A percentile compares a stretch with the other conserved stretches of the same genome.
Evolutionary conservation across 192 early-diverging fungal species (phyloP).

Genomic region (Coemansia sp.): DNA sequence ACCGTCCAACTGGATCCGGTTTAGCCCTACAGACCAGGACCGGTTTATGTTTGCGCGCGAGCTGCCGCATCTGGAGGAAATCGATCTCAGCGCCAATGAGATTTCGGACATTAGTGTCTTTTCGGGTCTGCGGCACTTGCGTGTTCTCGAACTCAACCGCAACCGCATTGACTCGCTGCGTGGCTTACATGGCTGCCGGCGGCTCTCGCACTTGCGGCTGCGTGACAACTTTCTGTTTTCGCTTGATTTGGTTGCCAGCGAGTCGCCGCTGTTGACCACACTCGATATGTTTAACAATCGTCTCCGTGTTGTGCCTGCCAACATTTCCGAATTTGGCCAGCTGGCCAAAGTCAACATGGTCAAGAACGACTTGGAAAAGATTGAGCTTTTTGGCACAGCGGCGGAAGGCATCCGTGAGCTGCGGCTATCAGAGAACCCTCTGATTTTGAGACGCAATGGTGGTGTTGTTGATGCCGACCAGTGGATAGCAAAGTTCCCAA

Average conservation of each 20-base stretch:
- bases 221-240: conserved; percentile 44
- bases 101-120: conserved; percentile 50
- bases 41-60: conserved; percentile 45
- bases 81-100: conserved; percentile 49
- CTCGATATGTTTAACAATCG: conserved; percentile 48
- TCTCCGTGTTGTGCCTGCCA: conserved; percentile 38
- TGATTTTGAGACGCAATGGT: conserved; percentile 34
- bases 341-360: conserved; percentile 37
- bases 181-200: conserved; percentile 35
- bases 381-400: conserved; percentile 35
- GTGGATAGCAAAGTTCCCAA: conserved; percentile 45
- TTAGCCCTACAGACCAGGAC: conserved; percentile 19
- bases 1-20: conserved; percentile 52
- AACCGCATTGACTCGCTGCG: conserved; percentile 41
- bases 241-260: conserved; percentile 36
- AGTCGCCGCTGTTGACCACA: conserved; percentile 37
- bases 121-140: conserved; percentile 44
- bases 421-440: conserved; percentile 46
- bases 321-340: conserved; percentile 32
- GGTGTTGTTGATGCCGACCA: conserved; percentile 29
- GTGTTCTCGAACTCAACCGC: conserved; percentile 38
- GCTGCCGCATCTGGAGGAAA: conserved; percentile 50
- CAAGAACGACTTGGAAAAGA: conserved; percentile 41
- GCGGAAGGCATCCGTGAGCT: conserved; percentile 45
- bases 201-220: conserved; percentile 29